These are phyloP conservation scores for Phytophthora multivora DNA, from an alignment of 352 stramenopile species.

Conservation along the genomic window DNA sequence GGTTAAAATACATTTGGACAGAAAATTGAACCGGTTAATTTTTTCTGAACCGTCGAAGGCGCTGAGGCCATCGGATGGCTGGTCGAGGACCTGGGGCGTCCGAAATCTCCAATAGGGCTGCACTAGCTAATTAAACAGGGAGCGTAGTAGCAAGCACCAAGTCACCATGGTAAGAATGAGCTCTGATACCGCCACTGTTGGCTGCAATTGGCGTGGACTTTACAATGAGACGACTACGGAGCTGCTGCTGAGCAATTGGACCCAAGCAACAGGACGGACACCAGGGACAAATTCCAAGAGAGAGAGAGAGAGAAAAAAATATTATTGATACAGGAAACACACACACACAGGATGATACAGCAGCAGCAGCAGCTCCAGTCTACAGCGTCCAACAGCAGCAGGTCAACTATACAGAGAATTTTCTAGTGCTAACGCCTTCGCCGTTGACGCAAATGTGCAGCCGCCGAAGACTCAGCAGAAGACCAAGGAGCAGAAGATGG, in stretches of 20 bases:
- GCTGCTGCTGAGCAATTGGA: conserved; percentile 19
- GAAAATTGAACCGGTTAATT: conserved; percentile 28
- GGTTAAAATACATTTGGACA: conserved; percentile 6
- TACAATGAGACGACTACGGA: conserved; percentile 11
- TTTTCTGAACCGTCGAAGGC: conserved; percentile 4
- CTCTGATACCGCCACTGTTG: background rate
- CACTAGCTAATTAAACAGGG: conserved; percentile 85
- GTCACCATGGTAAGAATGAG: conserved; percentile 79
- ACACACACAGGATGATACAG: background rate
- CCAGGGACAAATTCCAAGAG: too few relatives aligned
- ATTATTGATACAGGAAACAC: conserved; percentile 4
- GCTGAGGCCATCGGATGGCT: conserved; percentile 46
- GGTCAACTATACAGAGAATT: background rate
- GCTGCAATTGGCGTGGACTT: conserved; percentile 1
- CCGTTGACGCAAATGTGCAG: conserved; percentile 43
- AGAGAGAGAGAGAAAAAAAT: background rate
- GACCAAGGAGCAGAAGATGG: conserved; percentile 99
- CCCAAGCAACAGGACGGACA: background rate
- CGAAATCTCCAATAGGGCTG: conserved; percentile 34
- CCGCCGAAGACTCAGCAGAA: conserved; percentile 99
- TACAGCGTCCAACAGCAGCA: background rate
- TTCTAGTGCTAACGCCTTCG: conserved; percentile 20
- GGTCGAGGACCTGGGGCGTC: conserved; percentile 34
- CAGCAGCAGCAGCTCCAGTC: conserved; percentile 24
- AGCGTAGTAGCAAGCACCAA: conserved; percentile 79